Evolutionary conservation across 192 early-diverging fungal species (phyloP).

Genomic region (Coemansia sp.): DNA sequence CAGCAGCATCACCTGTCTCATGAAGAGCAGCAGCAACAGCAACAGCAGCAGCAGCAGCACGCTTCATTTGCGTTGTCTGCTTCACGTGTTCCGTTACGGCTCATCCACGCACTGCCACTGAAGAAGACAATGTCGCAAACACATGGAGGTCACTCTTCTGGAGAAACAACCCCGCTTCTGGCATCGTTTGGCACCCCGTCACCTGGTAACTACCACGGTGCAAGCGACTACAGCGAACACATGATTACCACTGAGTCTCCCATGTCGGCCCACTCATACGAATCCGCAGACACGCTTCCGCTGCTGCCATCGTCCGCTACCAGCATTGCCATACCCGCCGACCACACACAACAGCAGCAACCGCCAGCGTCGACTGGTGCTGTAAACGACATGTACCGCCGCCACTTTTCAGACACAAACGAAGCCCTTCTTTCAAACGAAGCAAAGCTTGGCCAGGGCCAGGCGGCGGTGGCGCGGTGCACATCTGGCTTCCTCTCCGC

Average conservation of each 20-base stretch:
- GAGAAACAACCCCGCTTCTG: slow-evolving; percentile 8
- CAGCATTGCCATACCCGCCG: neutral
- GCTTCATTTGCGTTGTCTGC: neutral
- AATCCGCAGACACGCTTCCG: neutral
- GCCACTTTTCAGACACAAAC: slow-evolving; percentile 24
- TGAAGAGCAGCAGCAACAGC: slow-evolving; percentile 6
- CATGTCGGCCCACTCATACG: neutral
- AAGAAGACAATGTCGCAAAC: neutral
- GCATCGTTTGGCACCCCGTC: neutral
- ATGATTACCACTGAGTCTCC: neutral
- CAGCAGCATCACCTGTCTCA: too few relatives aligned
- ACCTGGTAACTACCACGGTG: neutral
- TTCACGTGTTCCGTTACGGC: slow-evolving; percentile 2
- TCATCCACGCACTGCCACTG: neutral
- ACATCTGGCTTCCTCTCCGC: slow-evolving; percentile 65
- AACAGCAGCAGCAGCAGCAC: neutral
- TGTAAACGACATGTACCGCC: slow-evolving; percentile 34
- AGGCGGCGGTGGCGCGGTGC: slow-evolving; percentile 26
- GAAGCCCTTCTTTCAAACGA: slow-evolving; percentile 18
- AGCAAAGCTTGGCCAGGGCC: slow-evolving; percentile 19
- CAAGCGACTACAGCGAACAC: too few relatives aligned
- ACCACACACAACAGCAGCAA: neutral
- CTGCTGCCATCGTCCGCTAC: neutral
- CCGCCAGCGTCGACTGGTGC: slow-evolving; percentile 1
- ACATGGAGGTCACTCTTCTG: neutral